Evolutionary conservation across 345 rosid species (phyloP), one percentile per base, ranked within the genome.

Genomic region (Gossypium mustelinum): DNA sequence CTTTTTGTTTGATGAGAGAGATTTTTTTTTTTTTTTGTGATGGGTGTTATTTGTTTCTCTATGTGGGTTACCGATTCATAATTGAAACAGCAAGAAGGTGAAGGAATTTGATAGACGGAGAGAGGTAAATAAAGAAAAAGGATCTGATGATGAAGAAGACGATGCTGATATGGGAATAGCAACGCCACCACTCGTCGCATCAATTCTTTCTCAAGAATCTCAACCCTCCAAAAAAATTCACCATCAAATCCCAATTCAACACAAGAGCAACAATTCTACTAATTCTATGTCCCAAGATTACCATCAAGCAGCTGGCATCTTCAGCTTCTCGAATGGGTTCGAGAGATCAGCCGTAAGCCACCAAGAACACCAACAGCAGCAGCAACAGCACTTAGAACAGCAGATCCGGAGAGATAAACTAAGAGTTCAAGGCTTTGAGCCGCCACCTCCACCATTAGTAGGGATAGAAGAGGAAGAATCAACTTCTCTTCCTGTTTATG

Each of bases 271-370:
- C 29, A 69, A 61, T 78, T 67, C 68, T 71, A 54, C 78, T 24
- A 75, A 86, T 84, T 89, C 98, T 84, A 93, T 93, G 98, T 93
- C 98, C 82, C 94, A 89, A 77, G 89, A 87, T 68, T 93, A 85
- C 69, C 89, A 89, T 73, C 90, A 84, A 78, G 59, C 44, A 1
- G 45, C 60, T n/a, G 88, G 84, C 59, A 82, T 90, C 81, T 89
- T 89, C 76, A 76, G 81, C 80, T 89, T 88, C 90, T 81, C 98
- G 72, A 86, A 90, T 87, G 97, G 86, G 64, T 86, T 89, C 82
- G 85, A 89, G 79, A 83, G 89, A 82, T 75, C 88, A 51, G 74
- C 68, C 4, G 73, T 65, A 13, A 59, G 76, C 17, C 82, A 81
- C 63, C 69, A 75, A 16, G 79, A 47, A 34, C 85, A 83, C 7